These are phyloP conservation scores for Tetrahymena borealis DNA, from an alignment of 73 alveolate genomes.

Conservation along the genomic window DNA sequence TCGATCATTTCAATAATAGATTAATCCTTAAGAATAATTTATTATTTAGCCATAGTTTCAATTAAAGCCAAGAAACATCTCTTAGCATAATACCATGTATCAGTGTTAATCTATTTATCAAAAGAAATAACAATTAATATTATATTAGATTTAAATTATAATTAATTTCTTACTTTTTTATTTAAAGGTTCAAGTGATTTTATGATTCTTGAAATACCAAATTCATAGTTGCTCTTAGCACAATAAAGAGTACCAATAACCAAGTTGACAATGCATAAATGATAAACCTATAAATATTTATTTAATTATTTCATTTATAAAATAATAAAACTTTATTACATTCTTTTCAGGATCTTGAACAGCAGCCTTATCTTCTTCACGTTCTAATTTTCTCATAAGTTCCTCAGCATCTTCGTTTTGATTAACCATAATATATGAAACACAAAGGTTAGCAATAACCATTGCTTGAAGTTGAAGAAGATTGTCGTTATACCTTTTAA, in stretches of 20 bases:
- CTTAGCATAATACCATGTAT: slow-evolving; percentile 96
- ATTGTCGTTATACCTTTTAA: slow-evolving; percentile 89
- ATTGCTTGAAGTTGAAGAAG: slow-evolving; percentile 93
- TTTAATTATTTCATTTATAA: not conserved
- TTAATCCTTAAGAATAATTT: slow-evolving; percentile 89
- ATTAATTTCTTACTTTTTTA: slow-evolving; percentile 46
- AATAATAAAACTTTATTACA: not conserved
- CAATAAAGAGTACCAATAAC: slow-evolving; percentile 94
- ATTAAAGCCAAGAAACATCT: slow-evolving; percentile 95
- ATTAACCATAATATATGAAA: slow-evolving; percentile 93
- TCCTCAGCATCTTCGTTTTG: slow-evolving; percentile 98
- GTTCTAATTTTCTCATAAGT: slow-evolving; percentile 91
- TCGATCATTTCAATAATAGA: slow-evolving; percentile 82
- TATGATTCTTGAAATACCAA: slow-evolving; percentile 96
- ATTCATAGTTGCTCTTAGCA: slow-evolving; percentile 89
- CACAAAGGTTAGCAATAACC: slow-evolving; percentile 98
- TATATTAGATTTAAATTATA: not conserved
- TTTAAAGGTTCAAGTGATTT: slow-evolving; percentile 93
- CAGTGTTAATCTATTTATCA: slow-evolving; percentile 24
- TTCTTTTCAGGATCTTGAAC: slow-evolving; percentile 77
- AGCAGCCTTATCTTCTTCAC: slow-evolving; percentile 84
- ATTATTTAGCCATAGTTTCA: slow-evolving; percentile 96
- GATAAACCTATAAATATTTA: slow-evolving; percentile 69
- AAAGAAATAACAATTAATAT: not conserved
- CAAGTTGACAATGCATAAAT: slow-evolving; percentile 96